Conservation (phyloP, 2,329 filamentous ascomycete species). For the Blumeria hordei region DNA sequence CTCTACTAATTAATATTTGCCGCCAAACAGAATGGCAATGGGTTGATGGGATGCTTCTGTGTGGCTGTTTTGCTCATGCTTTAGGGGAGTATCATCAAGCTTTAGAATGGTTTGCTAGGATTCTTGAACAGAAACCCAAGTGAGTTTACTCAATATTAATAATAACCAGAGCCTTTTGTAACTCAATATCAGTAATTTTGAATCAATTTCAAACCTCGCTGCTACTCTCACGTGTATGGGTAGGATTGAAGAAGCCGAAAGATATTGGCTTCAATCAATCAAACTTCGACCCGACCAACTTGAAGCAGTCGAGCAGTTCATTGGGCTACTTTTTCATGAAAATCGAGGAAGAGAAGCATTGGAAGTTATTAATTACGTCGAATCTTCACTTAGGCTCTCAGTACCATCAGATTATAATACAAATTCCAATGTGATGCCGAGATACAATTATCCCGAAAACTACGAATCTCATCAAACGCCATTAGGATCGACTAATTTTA, state of each 20-base stretch:
- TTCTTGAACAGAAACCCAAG: slow-evolving; percentile 30
- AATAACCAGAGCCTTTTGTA: neutral
- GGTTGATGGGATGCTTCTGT: slow-evolving; percentile 79
- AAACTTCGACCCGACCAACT: slow-evolving; percentile 68
- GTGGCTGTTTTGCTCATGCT: slow-evolving; percentile 78
- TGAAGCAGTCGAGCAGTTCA: slow-evolving; percentile 83
- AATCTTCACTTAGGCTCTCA: slow-evolving; percentile 38
- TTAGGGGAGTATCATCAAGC: slow-evolving; percentile 64
- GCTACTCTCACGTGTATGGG: slow-evolving; percentile 70
- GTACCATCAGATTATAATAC: slow-evolving; percentile 25
- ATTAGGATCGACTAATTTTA: slow-evolving; percentile 11
- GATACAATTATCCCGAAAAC: slow-evolving; percentile 19
- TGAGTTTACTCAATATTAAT: slow-evolving; percentile 15
- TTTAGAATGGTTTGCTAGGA: slow-evolving; percentile 47
- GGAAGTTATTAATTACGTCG: slow-evolving; percentile 64
- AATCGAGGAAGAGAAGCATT: slow-evolving; percentile 69
- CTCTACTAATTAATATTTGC: slow-evolving; percentile 50
- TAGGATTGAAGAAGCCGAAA: slow-evolving; percentile 60
- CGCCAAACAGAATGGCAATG: slow-evolving; percentile 66
- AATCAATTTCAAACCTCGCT: slow-evolving; percentile 81
- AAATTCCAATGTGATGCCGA: slow-evolving; percentile 32
- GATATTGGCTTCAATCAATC: slow-evolving; percentile 67
- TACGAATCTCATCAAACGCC: slow-evolving; percentile 8
- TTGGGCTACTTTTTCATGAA: slow-evolving; percentile 62
- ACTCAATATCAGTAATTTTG: slow-evolving; percentile 34